A percentile compares a stretch with the other conserved stretches of the same genome.
phyloP scores from a whole-genome alignment of 768 basidiomycete species.

The Dacryopinax spathularia region DNA sequence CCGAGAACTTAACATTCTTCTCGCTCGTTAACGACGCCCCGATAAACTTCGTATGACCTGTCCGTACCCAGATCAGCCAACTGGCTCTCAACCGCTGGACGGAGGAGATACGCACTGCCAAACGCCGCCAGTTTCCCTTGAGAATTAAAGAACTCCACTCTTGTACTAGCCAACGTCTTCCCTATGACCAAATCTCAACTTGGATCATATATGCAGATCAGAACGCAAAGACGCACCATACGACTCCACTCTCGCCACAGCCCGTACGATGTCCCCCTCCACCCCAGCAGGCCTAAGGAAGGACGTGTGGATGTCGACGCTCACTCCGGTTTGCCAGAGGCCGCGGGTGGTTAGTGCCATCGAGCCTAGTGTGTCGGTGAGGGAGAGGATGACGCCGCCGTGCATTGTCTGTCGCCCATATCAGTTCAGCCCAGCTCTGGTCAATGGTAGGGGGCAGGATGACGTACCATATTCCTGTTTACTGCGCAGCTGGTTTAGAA shows the following conservation, averaged over 20 bases:
- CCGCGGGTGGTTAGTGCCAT: constrained; percentile 71
- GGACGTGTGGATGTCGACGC: constrained; percentile 63
- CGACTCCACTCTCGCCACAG: constrained; percentile 41
- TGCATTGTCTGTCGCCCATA: constrained; percentile 39
- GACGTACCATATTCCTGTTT: constrained; percentile 68
- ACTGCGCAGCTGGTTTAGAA: constrained; percentile 30
- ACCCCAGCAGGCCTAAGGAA: constrained; percentile 67
- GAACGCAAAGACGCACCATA: neutral
- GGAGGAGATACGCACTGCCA: constrained; percentile 41
- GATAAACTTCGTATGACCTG: constrained; percentile 77
- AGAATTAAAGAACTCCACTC: constrained; percentile 56
- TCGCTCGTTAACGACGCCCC: constrained; percentile 48
- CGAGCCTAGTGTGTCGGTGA: constrained; percentile 75
- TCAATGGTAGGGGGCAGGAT: neutral
- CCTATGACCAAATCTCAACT: constrained; percentile 31
- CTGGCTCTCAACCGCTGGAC: neutral
- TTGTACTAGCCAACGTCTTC: constrained; percentile 65
- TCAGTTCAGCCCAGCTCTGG: neutral
- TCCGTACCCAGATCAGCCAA: neutral
- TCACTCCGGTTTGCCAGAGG: constrained; percentile 73
- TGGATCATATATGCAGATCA: neutral
- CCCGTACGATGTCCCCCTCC: constrained; percentile 49
- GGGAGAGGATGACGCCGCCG: constrained; percentile 64
- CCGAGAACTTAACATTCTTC: constrained; percentile 66
- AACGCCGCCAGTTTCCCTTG: constrained; percentile 63